Evolutionary conservation across 2,329 filamentous ascomycete genomes (phyloP), one percentile per base, ranked within the genome.

Genomic region (Tolypocladium sp.): DNA sequence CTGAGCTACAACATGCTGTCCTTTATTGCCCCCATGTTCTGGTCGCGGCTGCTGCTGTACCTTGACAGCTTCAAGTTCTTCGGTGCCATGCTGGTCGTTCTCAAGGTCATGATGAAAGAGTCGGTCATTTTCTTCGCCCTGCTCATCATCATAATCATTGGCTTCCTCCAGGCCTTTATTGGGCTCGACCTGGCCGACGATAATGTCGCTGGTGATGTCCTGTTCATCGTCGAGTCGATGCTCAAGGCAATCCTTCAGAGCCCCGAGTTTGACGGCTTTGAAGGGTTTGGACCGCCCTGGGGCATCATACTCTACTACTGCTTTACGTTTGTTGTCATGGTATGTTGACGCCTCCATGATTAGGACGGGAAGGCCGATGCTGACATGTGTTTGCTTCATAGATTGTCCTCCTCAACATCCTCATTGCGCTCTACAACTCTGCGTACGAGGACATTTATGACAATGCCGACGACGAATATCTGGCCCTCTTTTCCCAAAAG

Each of bases 291-390:
- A 27, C 92, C 90, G 15, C 94, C 94, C 0, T 99, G 97, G 71
- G 94, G 94, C 10, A 83, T 96, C 56, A 90, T 97, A 38, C 86
- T 99, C 12, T 99, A 99, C 78, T 99, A 99, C 77, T 84, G 95
- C 70, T 99, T 97, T 74, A 96, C 93, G 22, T 99, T 99, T 69
- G 87, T 97, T 44, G 90, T 99, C 68, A 97, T 96, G 89, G 92
- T 94, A 66, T 65, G 77, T 30, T 38, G 10, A 27, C 30, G 8
- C 10, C 49, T 30, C 27, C 1, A 2, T 6, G 20, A 1, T 70
- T 22, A 5, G 2, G 6, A 1, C 3, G 4, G 15, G 41, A n/a
- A 25, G 8, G 2, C 13, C 13, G 9, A 30, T 22, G 44, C 57
- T 61, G 46, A 57, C n/a, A 40, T 46, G 8, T 35, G 7, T 4